A percentile compares a stretch with the other conserved stretches of the same genome.
Conservation (phyloP, 2,329 filamentous ascomycete species). For the Fusarium transvaalense region DNA sequence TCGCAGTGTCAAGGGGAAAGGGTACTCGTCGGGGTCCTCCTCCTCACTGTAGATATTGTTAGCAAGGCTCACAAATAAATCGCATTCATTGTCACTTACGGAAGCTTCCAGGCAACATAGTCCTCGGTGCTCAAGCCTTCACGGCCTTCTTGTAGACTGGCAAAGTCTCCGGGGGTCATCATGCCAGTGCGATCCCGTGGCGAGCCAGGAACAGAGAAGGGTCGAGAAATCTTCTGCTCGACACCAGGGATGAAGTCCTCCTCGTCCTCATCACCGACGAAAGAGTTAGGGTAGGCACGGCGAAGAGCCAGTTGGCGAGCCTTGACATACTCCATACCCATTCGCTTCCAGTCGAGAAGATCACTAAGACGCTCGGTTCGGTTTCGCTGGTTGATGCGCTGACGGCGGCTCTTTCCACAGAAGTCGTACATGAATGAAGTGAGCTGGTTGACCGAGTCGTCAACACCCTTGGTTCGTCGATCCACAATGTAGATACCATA, state of each 20-base stretch:
- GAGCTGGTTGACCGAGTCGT: conserved; percentile 97
- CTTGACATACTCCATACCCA: conserved; percentile 99
- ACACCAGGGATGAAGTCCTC: conserved; percentile 92
- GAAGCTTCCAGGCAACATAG: conserved; percentile 97
- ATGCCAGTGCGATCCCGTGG: conserved; percentile 91
- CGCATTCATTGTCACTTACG: conserved; percentile 73
- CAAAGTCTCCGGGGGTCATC: conserved; percentile 99
- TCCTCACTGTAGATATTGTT: conserved; percentile 74
- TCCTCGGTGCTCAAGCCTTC: conserved; percentile 96
- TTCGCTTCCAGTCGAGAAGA: conserved; percentile 97
- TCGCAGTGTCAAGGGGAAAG: conserved; percentile 70
- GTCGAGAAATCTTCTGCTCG: conserved; percentile 94
- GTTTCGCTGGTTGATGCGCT: conserved; percentile 99
- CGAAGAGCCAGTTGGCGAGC: conserved; percentile 91
- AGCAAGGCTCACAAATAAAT: conserved; percentile 17
- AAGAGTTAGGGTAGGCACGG: conserved; percentile 90
- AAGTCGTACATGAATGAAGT: conserved; percentile 92
- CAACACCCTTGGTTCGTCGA: conserved; percentile 92
- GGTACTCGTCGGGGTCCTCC: conserved; percentile 84
- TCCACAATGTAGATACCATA: conserved; percentile 99
- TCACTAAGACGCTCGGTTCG: conserved; percentile 95
- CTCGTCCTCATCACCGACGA: conserved; percentile 82
- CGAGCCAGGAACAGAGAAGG: conserved; percentile 93
- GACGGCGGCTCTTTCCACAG: conserved; percentile 89
- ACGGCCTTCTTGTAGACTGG: conserved; percentile 91